A percentile compares a stretch with the other conserved stretches of the same genome.
Conservation (phyloP, 106 monocot species). For the Amphibolis antarctica region DNA sequence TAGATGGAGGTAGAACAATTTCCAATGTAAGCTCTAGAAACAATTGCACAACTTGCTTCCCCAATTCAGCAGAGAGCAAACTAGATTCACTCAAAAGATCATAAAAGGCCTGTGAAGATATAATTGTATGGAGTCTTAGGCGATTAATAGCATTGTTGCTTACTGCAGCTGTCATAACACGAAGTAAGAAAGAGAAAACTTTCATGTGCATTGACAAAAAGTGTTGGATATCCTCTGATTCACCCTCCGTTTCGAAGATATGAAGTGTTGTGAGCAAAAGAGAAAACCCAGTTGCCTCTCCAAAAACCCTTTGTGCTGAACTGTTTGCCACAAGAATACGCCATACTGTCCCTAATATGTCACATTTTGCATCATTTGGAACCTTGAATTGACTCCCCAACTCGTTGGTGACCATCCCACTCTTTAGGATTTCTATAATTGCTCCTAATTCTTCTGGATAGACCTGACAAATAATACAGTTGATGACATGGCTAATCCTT, state of each 20-base stretch:
- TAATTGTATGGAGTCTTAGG: conserved; percentile 58
- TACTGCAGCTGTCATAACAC: conserved; percentile 79
- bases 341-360: conserved; percentile 77
- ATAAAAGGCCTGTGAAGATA: conserved; percentile 82
- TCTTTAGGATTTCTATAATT: conserved; percentile 85
- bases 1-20: conserved; percentile 72
- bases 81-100: conserved; percentile 84
- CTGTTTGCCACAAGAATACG: conserved; percentile 73
- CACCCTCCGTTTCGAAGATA: conserved; percentile 53
- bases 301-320: conserved; percentile 82
- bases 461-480: conserved; percentile 34
- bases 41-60: conserved; percentile 78
- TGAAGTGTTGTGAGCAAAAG: conserved; percentile 87
- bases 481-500: too few relatives aligned
- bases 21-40: conserved; percentile 92
- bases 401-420: conserved; percentile 74
- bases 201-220: conserved; percentile 40
- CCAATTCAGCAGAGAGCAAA: conserved; percentile 78
- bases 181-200: conserved; percentile 72
- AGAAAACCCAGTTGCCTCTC: conserved; percentile 96
- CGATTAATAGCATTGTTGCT: conserved; percentile 73
- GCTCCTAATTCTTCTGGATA: conserved; percentile 83
- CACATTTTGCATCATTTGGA: conserved; percentile 81
- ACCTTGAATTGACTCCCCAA: conserved; percentile 78
- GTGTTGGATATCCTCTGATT: conserved; percentile 21